phyloP scores from a whole-genome alignment of 345 rosid genomes.

The Pugionium dolabratum region DNA sequence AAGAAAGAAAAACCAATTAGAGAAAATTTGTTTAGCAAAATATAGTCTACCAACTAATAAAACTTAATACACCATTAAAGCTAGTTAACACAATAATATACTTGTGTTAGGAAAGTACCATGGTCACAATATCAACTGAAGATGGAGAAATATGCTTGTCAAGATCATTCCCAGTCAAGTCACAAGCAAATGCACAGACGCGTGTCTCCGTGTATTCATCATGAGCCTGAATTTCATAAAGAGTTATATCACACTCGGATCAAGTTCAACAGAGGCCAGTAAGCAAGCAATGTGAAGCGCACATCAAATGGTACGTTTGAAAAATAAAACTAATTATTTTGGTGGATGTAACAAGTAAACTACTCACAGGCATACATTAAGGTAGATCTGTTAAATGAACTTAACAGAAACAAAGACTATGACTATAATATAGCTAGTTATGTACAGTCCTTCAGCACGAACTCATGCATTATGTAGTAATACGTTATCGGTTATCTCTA shows the following conservation, averaged over 20 bases:
- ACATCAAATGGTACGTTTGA: not conserved
- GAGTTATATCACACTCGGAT: conserved; percentile 3
- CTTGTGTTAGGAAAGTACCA: conserved; percentile 54
- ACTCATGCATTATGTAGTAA: not conserved
- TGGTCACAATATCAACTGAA: conserved; percentile 83
- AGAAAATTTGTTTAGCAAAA: not conserved
- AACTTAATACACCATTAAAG: not conserved
- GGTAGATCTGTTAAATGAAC: not conserved
- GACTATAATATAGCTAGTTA: not conserved
- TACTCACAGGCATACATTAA: not conserved
- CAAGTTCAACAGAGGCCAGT: not conserved
- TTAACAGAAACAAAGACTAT: conserved; percentile 2
- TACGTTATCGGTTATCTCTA: not conserved
- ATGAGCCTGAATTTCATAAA: conserved; percentile 60
- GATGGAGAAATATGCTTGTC: conserved; percentile 69
- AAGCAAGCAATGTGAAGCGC: conserved; percentile 3
- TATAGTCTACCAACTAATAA: conserved; percentile 5
- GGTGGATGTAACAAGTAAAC: conserved; percentile 11
- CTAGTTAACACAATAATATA: not conserved
- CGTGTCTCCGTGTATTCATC: conserved; percentile 65
- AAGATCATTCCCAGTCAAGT: conserved; percentile 75
- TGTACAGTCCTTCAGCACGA: not conserved
- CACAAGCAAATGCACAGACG: conserved; percentile 70
- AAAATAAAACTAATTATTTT: not conserved
- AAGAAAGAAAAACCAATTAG: not conserved